phyloP scores from a whole-genome alignment of 208 protist genomes.

The Trypanosoma vivax region DNA sequence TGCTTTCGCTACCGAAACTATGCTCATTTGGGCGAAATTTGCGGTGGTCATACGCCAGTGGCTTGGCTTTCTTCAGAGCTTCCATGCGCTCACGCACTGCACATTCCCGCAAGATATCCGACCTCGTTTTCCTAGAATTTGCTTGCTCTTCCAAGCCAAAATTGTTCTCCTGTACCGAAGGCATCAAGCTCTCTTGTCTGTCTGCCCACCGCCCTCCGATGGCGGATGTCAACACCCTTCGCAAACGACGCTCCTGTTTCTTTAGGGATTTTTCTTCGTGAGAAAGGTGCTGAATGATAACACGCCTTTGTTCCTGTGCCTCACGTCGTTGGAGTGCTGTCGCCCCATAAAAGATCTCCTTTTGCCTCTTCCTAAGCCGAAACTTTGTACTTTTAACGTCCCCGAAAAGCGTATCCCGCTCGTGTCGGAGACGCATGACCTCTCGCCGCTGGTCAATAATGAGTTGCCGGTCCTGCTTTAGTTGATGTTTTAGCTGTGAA shows the following conservation, averaged over 20 bases:
- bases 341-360: slow-evolving; percentile 62
- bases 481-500: slow-evolving; percentile 29
- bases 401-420: slow-evolving; percentile 24
- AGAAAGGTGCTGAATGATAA: slow-evolving; percentile 28
- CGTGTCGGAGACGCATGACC: slow-evolving; percentile 28
- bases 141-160: background rate
- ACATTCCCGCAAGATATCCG: slow-evolving; percentile 55
- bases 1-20: background rate
- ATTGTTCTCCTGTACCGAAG: background rate
- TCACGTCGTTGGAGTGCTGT: slow-evolving; percentile 44
- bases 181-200: background rate
- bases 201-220: too few relatives aligned
- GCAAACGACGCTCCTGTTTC: slow-evolving; percentile 28
- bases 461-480: slow-evolving; percentile 52
- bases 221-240: slow-evolving; percentile 8
- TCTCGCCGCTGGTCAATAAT: slow-evolving; percentile 60
- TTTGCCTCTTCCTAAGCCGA: slow-evolving; percentile 51
- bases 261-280: slow-evolving; percentile 32
- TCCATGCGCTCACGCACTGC: slow-evolving; percentile 52
- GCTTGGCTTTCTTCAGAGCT: slow-evolving; percentile 29
- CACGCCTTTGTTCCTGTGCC: slow-evolving; percentile 24
- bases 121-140: slow-evolving; percentile 30
- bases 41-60: slow-evolving; percentile 45
- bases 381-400: slow-evolving; percentile 14
- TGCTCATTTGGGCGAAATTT: slow-evolving; percentile 29